These are phyloP conservation scores for Mycothermus thermophilus DNA, from an alignment of 495 filamentous ascomycete species.

Conservation along the genomic window DNA sequence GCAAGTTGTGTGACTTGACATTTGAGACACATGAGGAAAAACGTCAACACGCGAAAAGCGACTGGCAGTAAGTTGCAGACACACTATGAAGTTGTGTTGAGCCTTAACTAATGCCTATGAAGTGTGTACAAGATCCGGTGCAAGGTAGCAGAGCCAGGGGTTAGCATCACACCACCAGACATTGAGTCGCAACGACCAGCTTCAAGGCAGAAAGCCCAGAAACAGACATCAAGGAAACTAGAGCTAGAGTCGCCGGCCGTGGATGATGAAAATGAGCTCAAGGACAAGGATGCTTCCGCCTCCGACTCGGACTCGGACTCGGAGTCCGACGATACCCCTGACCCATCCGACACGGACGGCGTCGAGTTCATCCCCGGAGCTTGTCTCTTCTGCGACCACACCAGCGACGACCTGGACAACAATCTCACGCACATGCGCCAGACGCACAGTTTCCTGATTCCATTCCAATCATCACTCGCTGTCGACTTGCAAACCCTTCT, in stretches of 20 bases:
- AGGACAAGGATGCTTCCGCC: not conserved
- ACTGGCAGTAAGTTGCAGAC: conserved; percentile 1
- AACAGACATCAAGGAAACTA: not conserved
- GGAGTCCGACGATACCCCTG: too few relatives aligned
- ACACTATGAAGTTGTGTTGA: not conserved
- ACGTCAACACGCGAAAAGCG: conserved; percentile 4
- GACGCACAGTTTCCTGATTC: conserved; percentile 22
- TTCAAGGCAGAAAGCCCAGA: not conserved
- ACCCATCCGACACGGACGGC: not conserved
- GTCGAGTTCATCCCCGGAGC: conserved; percentile 2
- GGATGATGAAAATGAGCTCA: not conserved
- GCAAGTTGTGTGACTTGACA: not conserved
- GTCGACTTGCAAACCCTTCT: conserved; percentile 22
- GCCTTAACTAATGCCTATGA: not conserved
- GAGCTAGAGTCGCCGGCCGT: too few relatives aligned
- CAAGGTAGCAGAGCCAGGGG: conserved; percentile 1
- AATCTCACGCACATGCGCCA: conserved; percentile 24
- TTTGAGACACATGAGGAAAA: conserved; percentile 1
- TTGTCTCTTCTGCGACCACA: conserved; percentile 15
- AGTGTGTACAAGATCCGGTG: conserved; percentile 4
- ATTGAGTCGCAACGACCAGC: not conserved
- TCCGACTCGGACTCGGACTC: conserved; percentile 1
- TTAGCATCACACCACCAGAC: not conserved
- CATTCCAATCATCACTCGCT: conserved; percentile 11
- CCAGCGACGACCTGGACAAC: conserved; percentile 10